These are phyloP conservation scores for Emmonsia crescens DNA, from an alignment of 2,329 filamentous ascomycete genomes.

Conservation along the genomic window DNA sequence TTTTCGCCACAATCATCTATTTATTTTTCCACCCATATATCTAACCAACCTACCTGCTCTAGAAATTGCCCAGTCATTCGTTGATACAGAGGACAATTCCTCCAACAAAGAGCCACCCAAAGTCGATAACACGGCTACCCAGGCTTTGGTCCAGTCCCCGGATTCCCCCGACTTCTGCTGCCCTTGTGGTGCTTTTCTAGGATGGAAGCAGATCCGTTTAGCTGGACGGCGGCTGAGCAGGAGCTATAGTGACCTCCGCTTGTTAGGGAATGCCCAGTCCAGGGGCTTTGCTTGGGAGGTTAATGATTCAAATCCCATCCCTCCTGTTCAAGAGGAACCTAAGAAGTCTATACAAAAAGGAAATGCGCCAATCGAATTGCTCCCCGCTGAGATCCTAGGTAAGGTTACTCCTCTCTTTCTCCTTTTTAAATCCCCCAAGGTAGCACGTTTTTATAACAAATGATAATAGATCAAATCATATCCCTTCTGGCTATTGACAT, in stretches of 20 bases:
- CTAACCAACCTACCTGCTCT: background rate
- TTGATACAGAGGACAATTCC: slow-evolving; percentile 28
- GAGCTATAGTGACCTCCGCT: slow-evolving; percentile 34
- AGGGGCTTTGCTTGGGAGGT: slow-evolving; percentile 35
- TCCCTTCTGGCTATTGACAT: slow-evolving; percentile 63
- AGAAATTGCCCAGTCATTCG: slow-evolving; percentile 36
- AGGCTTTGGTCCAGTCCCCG: slow-evolving; percentile 22
- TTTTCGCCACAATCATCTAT: background rate
- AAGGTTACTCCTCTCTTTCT: slow-evolving; percentile 18
- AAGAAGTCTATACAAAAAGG: slow-evolving; percentile 16
- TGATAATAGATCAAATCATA: slow-evolving; percentile 54
- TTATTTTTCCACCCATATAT: background rate
- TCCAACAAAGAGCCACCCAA: slow-evolving; percentile 20
- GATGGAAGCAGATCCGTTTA: slow-evolving; percentile 36
- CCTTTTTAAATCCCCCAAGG: background rate
- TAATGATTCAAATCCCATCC: slow-evolving; percentile 13
- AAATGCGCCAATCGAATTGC: slow-evolving; percentile 50
- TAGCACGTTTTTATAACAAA: slow-evolving; percentile 6
- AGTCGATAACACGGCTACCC: slow-evolving; percentile 13
- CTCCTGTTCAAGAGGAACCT: slow-evolving; percentile 9
- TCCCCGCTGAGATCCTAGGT: slow-evolving; percentile 63
- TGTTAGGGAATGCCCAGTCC: slow-evolving; percentile 24
- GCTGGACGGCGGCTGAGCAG: slow-evolving; percentile 34
- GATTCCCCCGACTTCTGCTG: slow-evolving; percentile 34
- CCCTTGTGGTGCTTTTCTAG: slow-evolving; percentile 35